Conservation (phyloP, 2,329 filamentous ascomycete genomes). For the Colletotrichum tofieldiae region DNA sequence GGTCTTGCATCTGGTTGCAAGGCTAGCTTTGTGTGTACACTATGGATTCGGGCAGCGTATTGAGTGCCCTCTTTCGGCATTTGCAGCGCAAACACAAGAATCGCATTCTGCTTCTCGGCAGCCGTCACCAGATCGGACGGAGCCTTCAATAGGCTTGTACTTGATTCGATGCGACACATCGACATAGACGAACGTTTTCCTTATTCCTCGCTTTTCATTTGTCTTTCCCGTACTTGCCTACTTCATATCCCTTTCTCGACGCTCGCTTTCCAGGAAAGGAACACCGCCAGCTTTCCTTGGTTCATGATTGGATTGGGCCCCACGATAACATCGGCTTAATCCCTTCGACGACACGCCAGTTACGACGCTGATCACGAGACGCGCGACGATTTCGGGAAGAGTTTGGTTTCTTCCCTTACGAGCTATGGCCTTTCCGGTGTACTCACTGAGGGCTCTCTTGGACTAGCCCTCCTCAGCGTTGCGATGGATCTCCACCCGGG, state of each 20-base stretch:
- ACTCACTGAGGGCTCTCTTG: background rate
- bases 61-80: conserved; percentile 36
- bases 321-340: conserved; percentile 34
- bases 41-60: conserved; percentile 41
- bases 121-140: conserved; percentile 42
- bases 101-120: conserved; percentile 43
- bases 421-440: conserved; percentile 13
- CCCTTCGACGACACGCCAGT: conserved; percentile 31
- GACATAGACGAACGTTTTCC: conserved; percentile 43
- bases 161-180: conserved; percentile 39
- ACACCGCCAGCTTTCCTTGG: conserved; percentile 5
- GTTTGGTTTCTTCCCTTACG: conserved; percentile 20
- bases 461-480: background rate
- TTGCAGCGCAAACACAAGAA: conserved; percentile 42
- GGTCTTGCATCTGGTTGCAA: conserved; percentile 51
- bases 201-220: conserved; percentile 23
- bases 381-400: conserved; percentile 27
- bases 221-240: conserved; percentile 15
- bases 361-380: conserved; percentile 39
- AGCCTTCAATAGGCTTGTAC: conserved; percentile 44
- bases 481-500: background rate
- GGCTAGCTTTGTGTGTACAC: conserved; percentile 44
- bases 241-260: conserved; percentile 30
- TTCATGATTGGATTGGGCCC: conserved; percentile 38
- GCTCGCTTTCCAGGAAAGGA: conserved; percentile 28